Evolutionary conservation across 371 early-diverging fungal genomes (phyloP), one percentile per base, ranked within the genome.

Genomic region (Rhizopus stolonifer): DNA sequence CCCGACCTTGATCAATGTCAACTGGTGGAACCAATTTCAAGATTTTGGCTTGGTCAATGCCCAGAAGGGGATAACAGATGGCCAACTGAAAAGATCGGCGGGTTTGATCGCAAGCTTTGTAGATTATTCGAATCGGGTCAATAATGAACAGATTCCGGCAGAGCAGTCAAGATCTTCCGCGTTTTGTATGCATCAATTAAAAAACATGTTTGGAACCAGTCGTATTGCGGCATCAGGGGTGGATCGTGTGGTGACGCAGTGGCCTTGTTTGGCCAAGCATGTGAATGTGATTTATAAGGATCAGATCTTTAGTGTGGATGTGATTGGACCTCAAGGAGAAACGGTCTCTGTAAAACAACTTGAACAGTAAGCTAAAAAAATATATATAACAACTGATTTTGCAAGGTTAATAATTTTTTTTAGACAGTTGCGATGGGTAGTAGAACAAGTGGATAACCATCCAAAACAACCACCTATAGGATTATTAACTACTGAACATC

Each of bases 161-260:
- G 95, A 94, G 55, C 64, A 61, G 46, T 79, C 86, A 33, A 79
- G 84, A 23, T 82, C 85, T 26, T 70, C 72, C 1, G 91, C 94
- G 0, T 68, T 93, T 24, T 92, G 93, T 67, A 95, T 96, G 96
- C 82, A 94, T 70, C 95, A 96, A 72, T 86, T 88, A 65, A 83
- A 82, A 52, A 76, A 81, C 29, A 81, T 92, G 66, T 94, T 95
- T 73, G 91, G 93, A n/a, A 80, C 88, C 1, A 80, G 82, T 25
- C 82, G 96, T 25, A 82, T 91, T 45, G 87, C 94, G 15, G 77
- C 82, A 11, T 38, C 74, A 19, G 82, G 77, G 0, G 65, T 84
- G 38, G 96, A 95, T 61, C 58, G 73, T 23, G 69, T 91, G 24
- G 82, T 88, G 0, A 79, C 80, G 24, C 70, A 80, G 34, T 89